Percentiles rank a stretch among this genome's conserved stretches.
Evolutionary conservation across 2,329 filamentous ascomycete species (phyloP).

Genomic region (Geosmithia morbida): DNA sequence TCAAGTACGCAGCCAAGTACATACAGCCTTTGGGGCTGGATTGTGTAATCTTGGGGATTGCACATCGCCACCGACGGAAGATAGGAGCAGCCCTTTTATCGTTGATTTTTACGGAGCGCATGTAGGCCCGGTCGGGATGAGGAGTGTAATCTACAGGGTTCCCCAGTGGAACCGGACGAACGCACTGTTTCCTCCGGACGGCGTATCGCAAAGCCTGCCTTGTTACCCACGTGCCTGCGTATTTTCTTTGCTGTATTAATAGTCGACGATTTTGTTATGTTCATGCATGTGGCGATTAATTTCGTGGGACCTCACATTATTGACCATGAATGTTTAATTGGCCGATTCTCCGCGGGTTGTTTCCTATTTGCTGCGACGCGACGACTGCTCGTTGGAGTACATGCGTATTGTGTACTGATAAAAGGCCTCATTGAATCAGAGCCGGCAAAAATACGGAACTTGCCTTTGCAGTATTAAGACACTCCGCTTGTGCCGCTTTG

Average conservation of each 20-base stretch:
- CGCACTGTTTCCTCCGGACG: not conserved
- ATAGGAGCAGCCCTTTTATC: not conserved
- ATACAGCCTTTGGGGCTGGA: not conserved
- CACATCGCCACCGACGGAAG: not conserved
- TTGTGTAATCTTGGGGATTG: not conserved
- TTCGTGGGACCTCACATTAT: not conserved
- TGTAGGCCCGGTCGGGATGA: not conserved
- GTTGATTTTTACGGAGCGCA: not conserved
- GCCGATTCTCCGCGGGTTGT: not conserved
- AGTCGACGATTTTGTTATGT: not conserved
- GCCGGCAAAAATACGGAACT: no score
- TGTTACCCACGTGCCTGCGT: not conserved
- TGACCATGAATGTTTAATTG: not conserved
- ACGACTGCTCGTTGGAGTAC: no score
- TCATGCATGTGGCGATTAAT: not conserved
- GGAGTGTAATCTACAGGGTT: not conserved
- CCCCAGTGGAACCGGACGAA: not conserved
- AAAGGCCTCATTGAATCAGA: no score
- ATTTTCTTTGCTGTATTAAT: not conserved
- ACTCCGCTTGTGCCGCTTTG: no score
- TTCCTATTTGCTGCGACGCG: not conserved
- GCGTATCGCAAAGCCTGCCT: no score
- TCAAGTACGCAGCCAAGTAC: no score
- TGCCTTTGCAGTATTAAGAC: no score
- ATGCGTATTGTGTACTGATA: no score